Base-by-base conservation (phyloP, 208 protist species). In the Acanthamoeba polyphaga region DNA sequence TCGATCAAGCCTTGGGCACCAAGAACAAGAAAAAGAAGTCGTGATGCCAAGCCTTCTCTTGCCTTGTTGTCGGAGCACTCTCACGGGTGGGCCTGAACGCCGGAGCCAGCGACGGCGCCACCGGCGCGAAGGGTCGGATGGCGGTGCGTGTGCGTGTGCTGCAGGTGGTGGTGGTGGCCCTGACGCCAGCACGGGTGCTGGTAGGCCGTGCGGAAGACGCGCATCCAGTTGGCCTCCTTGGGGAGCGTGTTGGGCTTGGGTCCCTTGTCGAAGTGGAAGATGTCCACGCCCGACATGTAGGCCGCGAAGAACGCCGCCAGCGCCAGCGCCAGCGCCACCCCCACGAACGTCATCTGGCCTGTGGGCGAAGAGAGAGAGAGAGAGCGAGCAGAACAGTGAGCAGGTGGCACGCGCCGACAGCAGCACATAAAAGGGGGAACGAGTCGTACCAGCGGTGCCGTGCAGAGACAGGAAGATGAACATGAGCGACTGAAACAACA, bases 391-490 rank as follows among this genome's bases (percentile, higher is more conserved):
- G 58, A 24, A 62, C 46, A 49, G 46, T 49, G 10, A 49, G 46
- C 46, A 49, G 46, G 46, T 49, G 46, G 10, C 46, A 49, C 46
- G 46, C 46, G 46, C 46, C 46, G 0, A 13, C 46, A 13, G 13
- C 46, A 49, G 46, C 46, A 13, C 46, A 49, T 49, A 12, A 12
- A 13, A 0, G 6, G 6, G 46, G 46, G 46, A 13, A 49, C 12
- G 46, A 72, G 13, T n/a, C 74, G 76, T 55, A 91, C 84, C 84
- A 9, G 19, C 22, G 32, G 89, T 94, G 68, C 89, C 89, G 66
- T 94, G 89, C 6, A 94, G 68, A 46, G 58, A 94, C 27, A 94
- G 89, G 68, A 94, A 94, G 17, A 94, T 34, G 19, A 64, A 62
- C 89, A 94, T 94, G 49, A 80, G 49, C 27, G 32, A 82, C 53